Base-by-base conservation (phyloP, 768 basidiomycete genomes). In the Kwoniella sp. region DNA sequence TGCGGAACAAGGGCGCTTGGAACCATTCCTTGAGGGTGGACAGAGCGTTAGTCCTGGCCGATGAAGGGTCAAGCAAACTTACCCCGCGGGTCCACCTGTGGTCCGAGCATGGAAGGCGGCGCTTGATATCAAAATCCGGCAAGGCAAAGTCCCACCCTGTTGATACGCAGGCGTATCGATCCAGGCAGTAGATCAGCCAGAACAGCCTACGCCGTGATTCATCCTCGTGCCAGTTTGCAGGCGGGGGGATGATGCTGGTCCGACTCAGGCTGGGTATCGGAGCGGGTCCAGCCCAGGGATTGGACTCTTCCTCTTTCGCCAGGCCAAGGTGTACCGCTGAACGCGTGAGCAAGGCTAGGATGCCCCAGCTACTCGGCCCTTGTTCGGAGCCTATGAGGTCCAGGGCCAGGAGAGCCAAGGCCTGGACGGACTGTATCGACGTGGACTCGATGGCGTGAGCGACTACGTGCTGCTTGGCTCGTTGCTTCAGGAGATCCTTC, bases 111-210 rank as follows among this genome's bases (percentile, higher is more conserved):
- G 74, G 74, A 10, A 75, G 50, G 12, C 73, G 31, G 17, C 73
- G 47, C 34, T 57, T 61, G 48, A 75, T 67, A 22, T 74, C 70
- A 12, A 50, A 60, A 28, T 69, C 62, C 2, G 57, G 58, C 17
- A 74, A 59, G 1, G 71, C 69, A 45, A 71, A 71, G 11, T 70
- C 71, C 65, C 70, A 73, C 0, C 73, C 74, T 0, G 74, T 75
- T 2, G 67, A 62, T 5, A 71, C 69, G 38, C 68, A 70, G 3
- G 73, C 71, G 56, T 73, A 74, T 39, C 73, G 59, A 51, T 75
- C 74, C 41, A 75, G 53, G 15, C 61, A 56, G 46, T 66, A 75
- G 48, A 74, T 69, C 23, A 73, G 46, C 74, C 74, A 75, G 38
- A 74, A 73, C 46, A 75, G 44, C 15, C 74, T 40, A 32, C 74